A percentile compares a stretch with the other conserved stretches of the same genome.
phyloP scores from a whole-genome alignment of 2,329 filamentous ascomycete species.

The Xylariaceae sp. region DNA sequence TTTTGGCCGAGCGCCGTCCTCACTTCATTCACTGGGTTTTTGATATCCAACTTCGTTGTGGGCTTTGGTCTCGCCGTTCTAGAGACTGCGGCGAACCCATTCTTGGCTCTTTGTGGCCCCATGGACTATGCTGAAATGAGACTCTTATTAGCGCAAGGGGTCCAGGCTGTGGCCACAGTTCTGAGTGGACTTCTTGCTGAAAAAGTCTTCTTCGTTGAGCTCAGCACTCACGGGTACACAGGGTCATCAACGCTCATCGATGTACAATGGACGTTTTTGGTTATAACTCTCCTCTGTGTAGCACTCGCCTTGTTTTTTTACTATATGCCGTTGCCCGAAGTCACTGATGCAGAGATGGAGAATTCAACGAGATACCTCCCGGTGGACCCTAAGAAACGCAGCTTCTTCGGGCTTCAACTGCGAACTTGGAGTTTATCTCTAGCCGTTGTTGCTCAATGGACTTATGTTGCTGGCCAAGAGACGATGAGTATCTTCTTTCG shows the following conservation, averaged over 20 bases:
- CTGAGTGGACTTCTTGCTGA: constrained; percentile 75
- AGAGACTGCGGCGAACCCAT: constrained; percentile 83
- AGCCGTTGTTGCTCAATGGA: constrained; percentile 77
- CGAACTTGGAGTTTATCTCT: constrained; percentile 67
- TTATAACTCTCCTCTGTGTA: constrained; percentile 76
- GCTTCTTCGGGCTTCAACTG: constrained; percentile 56
- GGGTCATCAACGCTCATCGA: constrained; percentile 64
- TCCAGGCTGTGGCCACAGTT: constrained; percentile 78
- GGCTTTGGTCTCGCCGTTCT: constrained; percentile 78
- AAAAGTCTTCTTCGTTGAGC: constrained; percentile 72
- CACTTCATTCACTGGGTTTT: constrained; percentile 77
- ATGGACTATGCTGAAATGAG: constrained; percentile 75
- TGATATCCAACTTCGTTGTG: constrained; percentile 75
- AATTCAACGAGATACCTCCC: constrained; percentile 54
- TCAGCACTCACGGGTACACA: constrained; percentile 46
- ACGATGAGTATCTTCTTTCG: constrained; percentile 65
- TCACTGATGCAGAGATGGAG: constrained; percentile 61
- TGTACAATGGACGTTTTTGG: constrained; percentile 87
- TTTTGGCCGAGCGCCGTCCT: constrained; percentile 84
- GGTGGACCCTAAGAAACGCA: constrained; percentile 56
- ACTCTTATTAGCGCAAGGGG: constrained; percentile 75
- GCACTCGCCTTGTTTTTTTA: constrained; percentile 72
- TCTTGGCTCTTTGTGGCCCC: constrained; percentile 73
- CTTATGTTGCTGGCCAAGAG: constrained; percentile 78
- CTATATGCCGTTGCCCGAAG: constrained; percentile 70